Conservation (phyloP, 2,329 filamentous ascomycete genomes). For the Epichloe baconii region DNA sequence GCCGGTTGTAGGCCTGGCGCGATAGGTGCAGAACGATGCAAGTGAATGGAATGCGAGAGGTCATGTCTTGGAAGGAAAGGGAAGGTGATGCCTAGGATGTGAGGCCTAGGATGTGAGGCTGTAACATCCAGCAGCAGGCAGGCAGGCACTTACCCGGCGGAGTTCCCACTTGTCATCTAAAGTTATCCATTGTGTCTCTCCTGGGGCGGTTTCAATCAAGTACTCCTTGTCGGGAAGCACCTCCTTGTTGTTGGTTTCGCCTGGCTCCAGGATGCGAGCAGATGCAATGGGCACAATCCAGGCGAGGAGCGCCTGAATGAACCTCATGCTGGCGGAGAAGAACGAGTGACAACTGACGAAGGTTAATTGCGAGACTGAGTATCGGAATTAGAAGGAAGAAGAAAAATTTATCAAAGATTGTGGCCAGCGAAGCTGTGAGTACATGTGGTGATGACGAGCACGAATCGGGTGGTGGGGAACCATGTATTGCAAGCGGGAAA, state of each 20-base stretch:
- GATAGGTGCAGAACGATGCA: no score
- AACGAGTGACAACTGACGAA: not conserved
- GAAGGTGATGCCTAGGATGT: no score
- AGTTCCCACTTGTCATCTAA: conserved; percentile 94
- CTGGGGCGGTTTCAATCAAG: conserved; percentile 75
- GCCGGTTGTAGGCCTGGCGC: no score
- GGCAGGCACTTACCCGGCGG: conserved; percentile 48
- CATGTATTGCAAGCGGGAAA: no score
- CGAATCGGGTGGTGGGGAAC: no score
- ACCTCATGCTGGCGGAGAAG: conserved; percentile 30
- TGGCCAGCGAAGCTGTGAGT: no score
- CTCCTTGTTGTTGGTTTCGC: conserved; percentile 34
- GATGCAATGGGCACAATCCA: conserved; percentile 37
- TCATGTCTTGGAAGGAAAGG: not conserved
- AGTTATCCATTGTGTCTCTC: conserved; percentile 73
- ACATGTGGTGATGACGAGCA: no score
- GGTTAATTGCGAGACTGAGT: not conserved
- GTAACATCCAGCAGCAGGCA: no score
- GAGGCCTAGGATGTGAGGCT: no score
- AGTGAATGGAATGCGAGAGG: not conserved
- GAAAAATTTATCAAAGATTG: not conserved
- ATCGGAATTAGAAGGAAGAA: not conserved
- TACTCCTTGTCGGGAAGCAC: conserved; percentile 34
- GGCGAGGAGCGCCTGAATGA: conserved; percentile 37
- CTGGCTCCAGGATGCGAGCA: conserved; percentile 42